Percentiles rank a stretch among this genome's conserved stretches.
Evolutionary conservation across 1,139 yeast species (phyloP).

Genomic region (Neolecta irregularis): DNA sequence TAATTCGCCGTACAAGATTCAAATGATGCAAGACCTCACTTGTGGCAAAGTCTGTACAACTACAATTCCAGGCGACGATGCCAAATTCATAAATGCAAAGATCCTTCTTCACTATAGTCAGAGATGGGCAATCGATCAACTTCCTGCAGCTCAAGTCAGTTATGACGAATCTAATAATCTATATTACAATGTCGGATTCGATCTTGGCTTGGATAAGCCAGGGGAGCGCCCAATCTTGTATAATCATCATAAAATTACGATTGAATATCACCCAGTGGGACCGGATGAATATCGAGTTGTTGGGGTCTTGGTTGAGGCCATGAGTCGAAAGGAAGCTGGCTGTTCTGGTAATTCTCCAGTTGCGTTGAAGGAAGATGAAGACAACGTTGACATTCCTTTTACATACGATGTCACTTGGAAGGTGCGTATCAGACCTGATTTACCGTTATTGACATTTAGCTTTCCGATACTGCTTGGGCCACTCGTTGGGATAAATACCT

Average conservation of each 20-base stretch:
- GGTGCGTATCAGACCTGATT: slow-evolving; percentile 51
- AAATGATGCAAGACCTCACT: slow-evolving; percentile 54
- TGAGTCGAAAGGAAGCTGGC: slow-evolving; percentile 35
- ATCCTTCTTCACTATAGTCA: slow-evolving; percentile 71
- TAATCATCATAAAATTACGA: slow-evolving; percentile 63
- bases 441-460: too few species aligned
- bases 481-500: slow-evolving; percentile 97
- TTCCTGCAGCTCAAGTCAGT: slow-evolving; percentile 69
- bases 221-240: slow-evolving; percentile 31
- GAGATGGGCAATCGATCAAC: slow-evolving; percentile 89
- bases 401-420: slow-evolving; percentile 50
- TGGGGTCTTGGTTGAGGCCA: slow-evolving; percentile 67
- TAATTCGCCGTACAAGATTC: slow-evolving; percentile 72
- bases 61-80: slow-evolving; percentile 46
- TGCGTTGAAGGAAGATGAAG: slow-evolving; percentile 17
- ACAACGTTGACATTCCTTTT: slow-evolving; percentile 30
- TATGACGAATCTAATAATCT: slow-evolving; percentile 34
- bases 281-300: slow-evolving; percentile 66
- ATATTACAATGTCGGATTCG: slow-evolving; percentile 37
- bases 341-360: slow-evolving; percentile 15
- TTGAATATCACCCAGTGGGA: slow-evolving; percentile 73
- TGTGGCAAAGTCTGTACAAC: slow-evolving; percentile 53
- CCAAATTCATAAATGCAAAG: slow-evolving; percentile 58
- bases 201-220: slow-evolving; percentile 31
- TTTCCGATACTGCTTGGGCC: slow-evolving; percentile 78